phyloP scores from a whole-genome alignment of 192 early-diverging fungal genomes.

The Coemansia sp. region DNA sequence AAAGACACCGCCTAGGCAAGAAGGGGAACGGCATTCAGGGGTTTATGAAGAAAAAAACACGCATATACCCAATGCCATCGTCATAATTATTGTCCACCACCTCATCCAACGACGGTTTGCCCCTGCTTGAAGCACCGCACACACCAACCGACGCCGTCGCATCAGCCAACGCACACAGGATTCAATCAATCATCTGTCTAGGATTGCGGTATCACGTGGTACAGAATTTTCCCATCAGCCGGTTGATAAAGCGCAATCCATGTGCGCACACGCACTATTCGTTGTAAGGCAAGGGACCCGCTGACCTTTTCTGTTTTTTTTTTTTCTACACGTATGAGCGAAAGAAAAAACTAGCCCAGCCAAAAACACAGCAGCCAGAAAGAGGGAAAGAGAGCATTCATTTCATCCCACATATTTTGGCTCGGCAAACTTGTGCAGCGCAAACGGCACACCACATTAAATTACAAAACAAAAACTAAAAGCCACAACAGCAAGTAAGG shows the following conservation, averaged over 20 bases:
- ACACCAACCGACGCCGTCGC: neutral
- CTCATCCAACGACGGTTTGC: no score
- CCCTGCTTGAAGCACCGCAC: neutral
- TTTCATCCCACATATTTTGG: no score
- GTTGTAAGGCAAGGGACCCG: neutral
- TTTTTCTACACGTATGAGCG: neutral
- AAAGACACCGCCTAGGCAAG: neutral
- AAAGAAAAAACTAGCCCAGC: neutral
- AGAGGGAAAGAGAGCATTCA: no score
- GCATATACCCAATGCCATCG: no score
- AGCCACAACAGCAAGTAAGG: no score
- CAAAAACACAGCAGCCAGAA: no score
- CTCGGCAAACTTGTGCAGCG: no score
- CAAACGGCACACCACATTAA: no score
- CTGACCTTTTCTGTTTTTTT: neutral
- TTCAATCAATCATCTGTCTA: neutral
- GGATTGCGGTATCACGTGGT: conserved; percentile 4
- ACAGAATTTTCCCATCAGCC: neutral
- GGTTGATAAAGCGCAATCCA: neutral
- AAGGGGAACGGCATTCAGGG: no score
- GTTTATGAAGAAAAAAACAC: no score
- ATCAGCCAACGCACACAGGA: neutral
- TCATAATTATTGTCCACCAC: no score
- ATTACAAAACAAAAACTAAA: no score
- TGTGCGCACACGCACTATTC: neutral